These are phyloP conservation scores for Claviceps sp. DNA, from an alignment of 2,329 filamentous ascomycete genomes.

Conservation along the genomic window DNA sequence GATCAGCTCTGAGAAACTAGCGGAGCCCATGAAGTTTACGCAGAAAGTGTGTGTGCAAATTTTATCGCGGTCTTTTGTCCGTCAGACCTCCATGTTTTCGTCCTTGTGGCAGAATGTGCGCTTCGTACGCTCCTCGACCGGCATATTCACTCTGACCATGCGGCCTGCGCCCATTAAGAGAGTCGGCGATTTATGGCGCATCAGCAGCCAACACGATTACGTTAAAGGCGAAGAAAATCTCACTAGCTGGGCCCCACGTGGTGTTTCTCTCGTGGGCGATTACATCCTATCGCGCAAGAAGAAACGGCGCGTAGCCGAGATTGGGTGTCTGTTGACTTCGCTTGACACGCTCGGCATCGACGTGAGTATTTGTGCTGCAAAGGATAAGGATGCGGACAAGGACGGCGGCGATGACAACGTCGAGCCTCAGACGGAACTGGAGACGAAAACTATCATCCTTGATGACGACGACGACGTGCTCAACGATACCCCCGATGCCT, in stretches of 20 bases:
- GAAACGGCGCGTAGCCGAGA: slow-evolving; percentile 60
- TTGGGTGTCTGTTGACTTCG: slow-evolving; percentile 59
- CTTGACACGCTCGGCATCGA: slow-evolving; percentile 45
- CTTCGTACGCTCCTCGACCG: slow-evolving; percentile 75
- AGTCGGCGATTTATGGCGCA: slow-evolving; percentile 86
- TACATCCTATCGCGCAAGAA: slow-evolving; percentile 65
- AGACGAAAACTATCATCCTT: slow-evolving; percentile 30
- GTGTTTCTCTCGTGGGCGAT: slow-evolving; percentile 82
- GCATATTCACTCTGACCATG: slow-evolving; percentile 75
- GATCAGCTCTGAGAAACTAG: slow-evolving; percentile 66
- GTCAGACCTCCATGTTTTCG: slow-evolving; percentile 76
- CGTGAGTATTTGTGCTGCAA: slow-evolving; percentile 18
- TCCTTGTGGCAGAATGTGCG: slow-evolving; percentile 74
- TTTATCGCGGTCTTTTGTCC: slow-evolving; percentile 67
- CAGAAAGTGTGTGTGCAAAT: slow-evolving; percentile 75
- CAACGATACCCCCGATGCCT: slow-evolving; percentile 42
- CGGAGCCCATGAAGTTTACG: slow-evolving; percentile 79
- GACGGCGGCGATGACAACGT: slow-evolving; percentile 6
- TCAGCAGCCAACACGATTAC: slow-evolving; percentile 90
- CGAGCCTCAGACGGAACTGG: slow-evolving; percentile 21
- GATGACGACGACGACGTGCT: slow-evolving; percentile 45
- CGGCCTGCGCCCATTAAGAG: slow-evolving; percentile 82
- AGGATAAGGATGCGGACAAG: slow-evolving; percentile 17
- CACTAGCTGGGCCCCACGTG: slow-evolving; percentile 72
- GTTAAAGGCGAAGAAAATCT: slow-evolving; percentile 90